Evolutionary conservation across 768 basidiomycete species (phyloP).

Genomic region (Russula sp.): DNA sequence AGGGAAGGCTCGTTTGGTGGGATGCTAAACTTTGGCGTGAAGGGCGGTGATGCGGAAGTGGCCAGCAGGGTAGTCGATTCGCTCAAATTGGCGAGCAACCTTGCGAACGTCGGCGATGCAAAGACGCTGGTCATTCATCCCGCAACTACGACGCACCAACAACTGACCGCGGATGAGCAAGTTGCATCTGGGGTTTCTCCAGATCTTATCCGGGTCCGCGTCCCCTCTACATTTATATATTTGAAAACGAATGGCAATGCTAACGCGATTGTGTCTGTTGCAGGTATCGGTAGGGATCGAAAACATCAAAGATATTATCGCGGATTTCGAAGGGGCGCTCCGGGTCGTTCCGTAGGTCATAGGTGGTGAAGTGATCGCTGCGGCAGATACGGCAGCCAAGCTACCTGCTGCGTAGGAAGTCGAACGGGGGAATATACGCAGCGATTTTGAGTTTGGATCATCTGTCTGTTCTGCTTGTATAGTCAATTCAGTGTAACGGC

Average conservation of each 20-base stretch:
- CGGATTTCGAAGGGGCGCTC: conserved; percentile 36
- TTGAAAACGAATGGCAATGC: background rate
- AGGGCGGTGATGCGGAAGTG: conserved; percentile 42
- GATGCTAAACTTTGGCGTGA: conserved; percentile 71
- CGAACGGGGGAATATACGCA: no score
- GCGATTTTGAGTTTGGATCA: no score
- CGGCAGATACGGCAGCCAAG: no score
- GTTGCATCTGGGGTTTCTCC: no score
- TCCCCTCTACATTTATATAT: conserved; percentile 8
- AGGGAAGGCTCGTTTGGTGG: conserved; percentile 56
- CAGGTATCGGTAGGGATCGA: conserved; percentile 38
- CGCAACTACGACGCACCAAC: conserved; percentile 69
- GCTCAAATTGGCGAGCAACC: conserved; percentile 61
- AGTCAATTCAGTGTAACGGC: no score
- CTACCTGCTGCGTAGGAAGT: no score
- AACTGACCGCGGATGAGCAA: conserved; percentile 56
- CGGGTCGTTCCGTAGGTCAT: conserved; percentile 22
- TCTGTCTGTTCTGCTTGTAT: no score
- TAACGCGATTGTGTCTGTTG: background rate
- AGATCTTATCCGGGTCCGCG: conserved; percentile 65
- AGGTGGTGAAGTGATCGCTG: no score
- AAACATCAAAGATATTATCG: no score
- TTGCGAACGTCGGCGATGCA: conserved; percentile 72
- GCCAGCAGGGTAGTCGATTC: conserved; percentile 62
- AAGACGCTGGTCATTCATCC: conserved; percentile 79